These are phyloP conservation scores for Pichia cephalocereana DNA, from an alignment of 805 yeast species.

Conservation along the genomic window DNA sequence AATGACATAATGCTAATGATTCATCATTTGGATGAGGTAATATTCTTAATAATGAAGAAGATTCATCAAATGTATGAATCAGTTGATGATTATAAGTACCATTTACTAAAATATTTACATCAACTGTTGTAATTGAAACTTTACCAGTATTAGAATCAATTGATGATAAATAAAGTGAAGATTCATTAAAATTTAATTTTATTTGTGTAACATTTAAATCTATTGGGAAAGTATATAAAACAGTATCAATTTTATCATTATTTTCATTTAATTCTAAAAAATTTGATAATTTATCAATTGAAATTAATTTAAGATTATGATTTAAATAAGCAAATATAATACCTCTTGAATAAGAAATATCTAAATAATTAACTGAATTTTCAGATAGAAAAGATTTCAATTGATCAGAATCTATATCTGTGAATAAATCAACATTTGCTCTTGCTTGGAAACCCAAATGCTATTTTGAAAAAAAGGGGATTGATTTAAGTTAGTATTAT, in stretches of 20 bases:
- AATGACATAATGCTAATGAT: background rate
- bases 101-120: constrained; percentile 1
- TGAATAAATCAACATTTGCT: constrained; percentile 19
- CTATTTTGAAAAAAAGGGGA: constrained; percentile 1
- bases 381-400: background rate
- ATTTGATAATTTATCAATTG: constrained; percentile 12
- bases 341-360: constrained; percentile 14
- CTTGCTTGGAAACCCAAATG: constrained; percentile 25
- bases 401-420: background rate
- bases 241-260: constrained; percentile 2
- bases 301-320: constrained; percentile 13
- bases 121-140: constrained; percentile 1
- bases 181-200: constrained; percentile 15
- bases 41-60: constrained; percentile 2
- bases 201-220: constrained; percentile 13
- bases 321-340: constrained; percentile 16
- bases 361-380: constrained; percentile 11
- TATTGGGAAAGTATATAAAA: background rate
- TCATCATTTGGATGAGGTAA: constrained; percentile 2
- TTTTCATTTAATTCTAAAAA: constrained; percentile 11
- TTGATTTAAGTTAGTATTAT: background rate
- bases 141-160: constrained; percentile 1
- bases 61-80: background rate
- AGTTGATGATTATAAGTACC: constrained; percentile 3
- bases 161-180: constrained; percentile 11